Conservation (phyloP, 2,329 filamentous ascomycete species). For the Pseudopithomyces maydicus region DNA sequence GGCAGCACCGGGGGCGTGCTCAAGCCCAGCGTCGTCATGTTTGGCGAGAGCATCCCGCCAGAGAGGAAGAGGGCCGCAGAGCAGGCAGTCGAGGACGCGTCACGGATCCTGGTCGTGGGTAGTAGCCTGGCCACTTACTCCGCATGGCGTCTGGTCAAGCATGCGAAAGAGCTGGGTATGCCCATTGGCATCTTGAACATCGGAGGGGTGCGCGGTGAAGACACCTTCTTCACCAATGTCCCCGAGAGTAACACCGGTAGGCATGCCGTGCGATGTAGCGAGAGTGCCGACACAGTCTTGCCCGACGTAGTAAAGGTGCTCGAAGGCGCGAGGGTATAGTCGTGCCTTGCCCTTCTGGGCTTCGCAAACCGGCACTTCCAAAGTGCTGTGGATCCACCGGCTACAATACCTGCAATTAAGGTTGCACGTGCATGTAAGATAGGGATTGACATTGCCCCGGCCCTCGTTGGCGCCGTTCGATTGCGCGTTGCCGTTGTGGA, state of each 20-base stretch:
- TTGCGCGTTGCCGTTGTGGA: neutral
- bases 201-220: conserved; percentile 80
- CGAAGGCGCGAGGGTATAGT: conserved; percentile 17
- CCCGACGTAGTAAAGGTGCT: conserved; percentile 35
- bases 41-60: conserved; percentile 81
- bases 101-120: conserved; percentile 77
- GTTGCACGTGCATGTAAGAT: neutral
- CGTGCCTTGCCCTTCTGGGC: neutral
- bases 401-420: neutral
- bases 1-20: conserved; percentile 70
- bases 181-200: conserved; percentile 88
- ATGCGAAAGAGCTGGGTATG: conserved; percentile 80
- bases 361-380: neutral
- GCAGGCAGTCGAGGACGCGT: conserved; percentile 73
- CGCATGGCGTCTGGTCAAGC: conserved; percentile 86
- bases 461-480: neutral
- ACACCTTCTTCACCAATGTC: conserved; percentile 68
- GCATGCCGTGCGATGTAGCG: conserved; percentile 47
- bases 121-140: conserved; percentile 95
- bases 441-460: neutral
- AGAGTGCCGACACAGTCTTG: conserved; percentile 47
- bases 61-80: conserved; percentile 78
- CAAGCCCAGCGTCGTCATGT: conserved; percentile 95
- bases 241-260: conserved; percentile 48
- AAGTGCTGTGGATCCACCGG: too few species aligned